Evolutionary conservation across 2,329 filamentous ascomycete species (phyloP), one percentile per base, ranked within the genome.

Genomic region (Mycosphaerella sp.): DNA sequence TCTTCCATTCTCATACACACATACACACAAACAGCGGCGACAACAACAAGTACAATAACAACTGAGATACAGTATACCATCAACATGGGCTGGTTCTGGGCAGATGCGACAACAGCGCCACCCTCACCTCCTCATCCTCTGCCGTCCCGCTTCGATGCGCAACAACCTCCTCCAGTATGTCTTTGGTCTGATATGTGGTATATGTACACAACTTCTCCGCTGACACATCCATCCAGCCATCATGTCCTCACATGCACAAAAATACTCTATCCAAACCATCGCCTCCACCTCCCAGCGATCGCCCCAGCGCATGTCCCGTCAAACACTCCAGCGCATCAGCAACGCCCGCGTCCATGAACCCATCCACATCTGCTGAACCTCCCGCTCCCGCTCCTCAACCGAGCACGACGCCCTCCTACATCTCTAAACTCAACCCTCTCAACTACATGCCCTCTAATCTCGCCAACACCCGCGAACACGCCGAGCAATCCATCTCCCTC

Each of bases 401-500:
- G 9, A 13, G 57, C 48, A 59, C 54, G 43, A 59, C 63, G 32
- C 67, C 71, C 37, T 80, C 81, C 0, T 78, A 79, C 35, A 72
- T 83, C 50, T 81, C 82, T n/a, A 83, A 79, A 62, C 73, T 86
- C 39, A 87, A 87, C 62, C 84, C 84, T 4, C 78, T 98, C 47
- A 98, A 98, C 75, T 96, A 91, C 76, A 98, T 98, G 91, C 95
- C 94, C 69, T 49, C 45, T 2, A 77, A 80, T 36, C 77, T 97
- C 41, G 91, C 90, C 6, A 91, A 97, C 72, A 79, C 82, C 27
- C 86, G 80, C 43, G 64, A 65, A 44, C 82, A 88, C 2, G 75
- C 81, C 0, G 76, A 86, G 56, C 93, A 98, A 70, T 79, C 80
- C 3, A 71, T 86, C 21, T 75, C 78, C 18, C 80, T 98, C 1